These are phyloP conservation scores for Mimosa bimucronata DNA, from an alignment of 306 rosid genomes.

Conservation along the genomic window DNA sequence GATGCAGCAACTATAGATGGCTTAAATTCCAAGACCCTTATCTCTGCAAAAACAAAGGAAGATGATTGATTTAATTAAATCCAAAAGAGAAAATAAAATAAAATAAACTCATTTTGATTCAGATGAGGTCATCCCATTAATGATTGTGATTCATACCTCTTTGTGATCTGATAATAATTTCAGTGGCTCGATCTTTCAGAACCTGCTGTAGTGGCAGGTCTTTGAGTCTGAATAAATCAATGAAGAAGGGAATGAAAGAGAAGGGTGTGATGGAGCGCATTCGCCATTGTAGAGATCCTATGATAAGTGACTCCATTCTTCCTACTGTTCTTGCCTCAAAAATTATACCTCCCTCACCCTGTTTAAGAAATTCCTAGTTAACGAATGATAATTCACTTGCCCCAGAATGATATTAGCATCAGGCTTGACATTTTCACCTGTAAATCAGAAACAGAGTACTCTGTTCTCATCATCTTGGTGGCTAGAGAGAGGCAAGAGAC, in stretches of 20 bases:
- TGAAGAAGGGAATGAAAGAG: conserved; percentile 70
- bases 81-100: neutral
- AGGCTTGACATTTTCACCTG: conserved; percentile 48
- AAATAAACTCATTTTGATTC: neutral
- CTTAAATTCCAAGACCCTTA: conserved; percentile 63
- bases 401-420: neutral
- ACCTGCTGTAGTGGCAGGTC: conserved; percentile 53
- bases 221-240: conserved; percentile 48
- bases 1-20: conserved; percentile 76
- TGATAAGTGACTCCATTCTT: conserved; percentile 71
- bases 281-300: conserved; percentile 83
- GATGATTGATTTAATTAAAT: neutral
- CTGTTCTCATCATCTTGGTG: conserved; percentile 69
- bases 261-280: conserved; percentile 90
- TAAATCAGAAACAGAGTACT: conserved; percentile 45
- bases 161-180: conserved; percentile 73
- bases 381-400: neutral
- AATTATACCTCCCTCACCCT: conserved; percentile 63
- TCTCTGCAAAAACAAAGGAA: conserved; percentile 53
- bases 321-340: conserved; percentile 66
- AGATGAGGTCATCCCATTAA: neutral
- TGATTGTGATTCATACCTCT: conserved; percentile 46
- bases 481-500: conserved; percentile 77
- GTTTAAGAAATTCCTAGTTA: conserved; percentile 18
- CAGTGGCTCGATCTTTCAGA: conserved; percentile 65